These are phyloP conservation scores for Caryopteris hybrid DNA, from an alignment of 305 asterid genomes.

Conservation along the genomic window DNA sequence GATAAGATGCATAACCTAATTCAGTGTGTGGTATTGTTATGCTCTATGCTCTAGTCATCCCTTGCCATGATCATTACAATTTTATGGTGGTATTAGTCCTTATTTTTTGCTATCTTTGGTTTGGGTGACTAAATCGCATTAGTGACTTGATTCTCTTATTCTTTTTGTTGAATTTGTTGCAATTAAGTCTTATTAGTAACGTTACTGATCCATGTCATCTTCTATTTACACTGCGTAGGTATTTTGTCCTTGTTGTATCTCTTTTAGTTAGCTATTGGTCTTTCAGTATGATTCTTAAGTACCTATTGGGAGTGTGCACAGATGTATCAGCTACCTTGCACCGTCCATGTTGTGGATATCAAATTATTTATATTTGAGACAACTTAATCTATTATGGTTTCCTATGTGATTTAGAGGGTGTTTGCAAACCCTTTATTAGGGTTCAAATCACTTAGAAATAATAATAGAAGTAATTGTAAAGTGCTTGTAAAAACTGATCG, in stretches of 20 bases:
- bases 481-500: no score
- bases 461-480: no score
- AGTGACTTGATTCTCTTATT: conserved; percentile 6
- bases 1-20: neutral
- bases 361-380: neutral
- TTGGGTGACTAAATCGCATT: neutral
- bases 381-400: neutral
- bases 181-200: neutral
- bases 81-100: neutral
- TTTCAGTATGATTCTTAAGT: neutral
- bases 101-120: neutral
- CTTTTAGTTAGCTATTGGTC: neutral
- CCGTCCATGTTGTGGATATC: neutral
- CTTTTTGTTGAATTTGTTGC: neutral
- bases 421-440: no score
- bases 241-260: neutral
- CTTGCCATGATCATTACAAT: neutral
- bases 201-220: neutral
- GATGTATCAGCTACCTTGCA: neutral
- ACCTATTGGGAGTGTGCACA: neutral
- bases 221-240: neutral
- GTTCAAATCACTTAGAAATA: no score
- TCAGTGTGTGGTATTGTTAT: conserved; percentile 5
- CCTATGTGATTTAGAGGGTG: neutral
- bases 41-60: neutral